Evolutionary conservation across 495 filamentous ascomycete genomes (phyloP).

Genomic region (Hypoxylon intermedium): DNA sequence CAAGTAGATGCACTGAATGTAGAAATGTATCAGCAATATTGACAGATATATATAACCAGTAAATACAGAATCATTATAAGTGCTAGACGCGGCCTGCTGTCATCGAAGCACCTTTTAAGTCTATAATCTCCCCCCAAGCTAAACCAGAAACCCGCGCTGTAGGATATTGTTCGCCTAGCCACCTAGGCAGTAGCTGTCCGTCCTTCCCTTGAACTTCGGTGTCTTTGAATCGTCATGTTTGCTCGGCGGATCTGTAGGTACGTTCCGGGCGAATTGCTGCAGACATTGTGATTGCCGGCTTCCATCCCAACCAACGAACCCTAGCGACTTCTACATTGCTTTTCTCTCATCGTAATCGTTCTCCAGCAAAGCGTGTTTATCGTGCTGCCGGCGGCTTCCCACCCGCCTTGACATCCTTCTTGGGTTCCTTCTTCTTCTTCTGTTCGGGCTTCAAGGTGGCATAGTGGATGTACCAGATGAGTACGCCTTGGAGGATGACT

Average conservation of each 20-base stretch:
- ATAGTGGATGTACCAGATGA: constrained; percentile 60
- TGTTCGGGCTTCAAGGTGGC: constrained; percentile 61
- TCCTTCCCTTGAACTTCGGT: neutral
- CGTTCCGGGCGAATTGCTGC: neutral
- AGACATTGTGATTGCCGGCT: neutral
- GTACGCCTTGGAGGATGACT: constrained; percentile 49
- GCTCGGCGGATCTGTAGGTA: neutral
- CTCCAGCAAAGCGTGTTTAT: constrained; percentile 16
- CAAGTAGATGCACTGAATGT: neutral
- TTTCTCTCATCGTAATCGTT: neutral
- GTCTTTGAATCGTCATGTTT: neutral
- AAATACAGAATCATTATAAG: constrained; percentile 35
- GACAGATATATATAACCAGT: constrained; percentile 26
- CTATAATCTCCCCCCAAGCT: constrained; percentile 1
- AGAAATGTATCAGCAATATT: constrained; percentile 32
- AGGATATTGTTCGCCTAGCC: neutral
- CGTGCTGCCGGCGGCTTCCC: constrained; percentile 39
- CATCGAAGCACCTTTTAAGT: constrained; percentile 33
- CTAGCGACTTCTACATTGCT: neutral
- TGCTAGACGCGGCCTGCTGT: constrained; percentile 41
- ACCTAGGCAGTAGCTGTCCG: neutral
- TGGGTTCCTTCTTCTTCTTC: constrained; percentile 54
- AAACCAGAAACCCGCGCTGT: neutral
- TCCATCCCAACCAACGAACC: neutral
- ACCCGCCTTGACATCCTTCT: constrained; percentile 42